These are phyloP conservation scores for Pontederia paniculata DNA, from an alignment of 176 grass and related monocot genomes.

Conservation along the genomic window DNA sequence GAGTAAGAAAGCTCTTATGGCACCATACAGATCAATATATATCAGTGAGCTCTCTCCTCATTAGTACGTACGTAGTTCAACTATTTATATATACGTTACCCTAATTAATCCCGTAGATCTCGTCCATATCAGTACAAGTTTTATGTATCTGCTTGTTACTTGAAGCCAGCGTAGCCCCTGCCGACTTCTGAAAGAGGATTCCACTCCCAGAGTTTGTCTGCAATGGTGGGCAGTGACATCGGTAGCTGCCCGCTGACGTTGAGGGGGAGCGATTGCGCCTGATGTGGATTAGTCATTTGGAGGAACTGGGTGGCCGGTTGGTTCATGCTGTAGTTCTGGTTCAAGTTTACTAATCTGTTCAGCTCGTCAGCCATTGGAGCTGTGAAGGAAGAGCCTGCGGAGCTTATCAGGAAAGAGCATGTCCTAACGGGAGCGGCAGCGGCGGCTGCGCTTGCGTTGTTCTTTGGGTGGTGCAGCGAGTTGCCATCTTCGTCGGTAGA, in stretches of 20 bases:
- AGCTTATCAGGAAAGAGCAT: conserved; percentile 30
- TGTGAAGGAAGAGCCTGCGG: conserved; percentile 29
- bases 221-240: conserved; percentile 38
- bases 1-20: too few species aligned
- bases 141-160: conserved; percentile 26
- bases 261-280: conserved; percentile 12
- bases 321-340: conserved; percentile 28
- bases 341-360: conserved; percentile 53
- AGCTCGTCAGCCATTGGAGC: conserved; percentile 54
- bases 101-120: too few species aligned
- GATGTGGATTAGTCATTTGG: conserved; percentile 7
- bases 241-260: conserved; percentile 21
- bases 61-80: too few species aligned
- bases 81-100: too few species aligned
- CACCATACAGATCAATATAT: too few species aligned
- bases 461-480: conserved; percentile 37
- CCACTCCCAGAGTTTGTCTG: conserved; percentile 96
- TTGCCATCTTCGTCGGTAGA: conserved; percentile 66
- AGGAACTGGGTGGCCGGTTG: conserved; percentile 22
- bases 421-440: conserved; percentile 17
- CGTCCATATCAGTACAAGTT: too few species aligned
- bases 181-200: conserved; percentile 48
- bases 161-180: conserved; percentile 69
- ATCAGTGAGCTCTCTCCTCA: too few species aligned
- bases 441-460: conserved; percentile 6